Evolutionary conservation across 306 rosid genomes (phyloP), one percentile per base, ranked within the genome.

Genomic region (Sphenostylis stenocarpa): DNA sequence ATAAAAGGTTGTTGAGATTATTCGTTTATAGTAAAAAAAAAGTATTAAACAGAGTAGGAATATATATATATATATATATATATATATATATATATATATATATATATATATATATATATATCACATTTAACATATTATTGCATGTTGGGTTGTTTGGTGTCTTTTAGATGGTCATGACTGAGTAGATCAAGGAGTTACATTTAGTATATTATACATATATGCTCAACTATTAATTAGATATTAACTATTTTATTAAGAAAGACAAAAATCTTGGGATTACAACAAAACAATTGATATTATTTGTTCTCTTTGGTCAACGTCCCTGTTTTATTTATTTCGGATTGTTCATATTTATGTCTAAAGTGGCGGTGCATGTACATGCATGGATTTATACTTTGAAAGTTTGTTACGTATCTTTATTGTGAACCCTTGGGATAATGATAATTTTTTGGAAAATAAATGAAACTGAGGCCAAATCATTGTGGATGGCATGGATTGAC

Each of bases 131-230:
- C 84, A 83, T 58, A 77, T 75, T 78, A 79, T 81, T 67, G 70
- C 73, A 73, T 74, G 80, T 63, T 67, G 85, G 61, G 66, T 44
- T 80, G 77, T 72, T 88, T 65, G 84, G 84, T 85, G 82, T 83
- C 75, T 89, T 78, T 81, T 66, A 73, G 63, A 80, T 77, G 77
- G 75, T 79, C 81, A 81, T 82, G 86, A 45, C 70, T 78, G 55
- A 31, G 38, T 57, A 56, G 41, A 69, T 55, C 60, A 70, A 51
- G 81, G 52, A 52, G 28, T 63, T 82, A 48, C 70, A 64, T 36
- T 19, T 31, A 14, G 20, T 58, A 58, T 64, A 19, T 41, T 62
- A 70, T 36, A 51, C 52, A 70, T 47, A 47, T 72, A 26, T 19
- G 47, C 52, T 33, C n/a, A 43, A 53, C 57, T 75, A 11, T 64